Percentiles rank a stretch among this genome's conserved stretches.
These are phyloP conservation scores for Yueomyces sinensis DNA, from an alignment of 805 yeast species.

Conservation along the genomic window DNA sequence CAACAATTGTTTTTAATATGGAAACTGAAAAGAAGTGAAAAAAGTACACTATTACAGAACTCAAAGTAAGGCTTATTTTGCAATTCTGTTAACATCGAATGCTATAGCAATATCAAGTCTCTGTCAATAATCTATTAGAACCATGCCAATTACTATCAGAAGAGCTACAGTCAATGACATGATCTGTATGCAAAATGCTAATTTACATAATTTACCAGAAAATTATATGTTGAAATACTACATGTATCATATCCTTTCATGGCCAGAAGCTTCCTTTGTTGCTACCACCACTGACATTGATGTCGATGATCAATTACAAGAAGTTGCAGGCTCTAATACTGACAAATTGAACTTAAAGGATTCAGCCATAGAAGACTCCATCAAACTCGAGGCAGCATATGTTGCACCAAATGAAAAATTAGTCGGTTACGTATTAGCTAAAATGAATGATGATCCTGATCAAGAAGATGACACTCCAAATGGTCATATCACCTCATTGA, in stretches of 20 bases:
- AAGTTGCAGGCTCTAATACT: conserved; percentile 5
- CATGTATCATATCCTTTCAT: conserved; percentile 82
- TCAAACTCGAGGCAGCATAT: conserved; percentile 52
- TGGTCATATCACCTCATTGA: conserved; percentile 88
- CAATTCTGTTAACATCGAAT: too few species aligned
- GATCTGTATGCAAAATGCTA: conserved; percentile 93
- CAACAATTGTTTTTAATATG: too few species aligned
- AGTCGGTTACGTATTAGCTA: conserved; percentile 93
- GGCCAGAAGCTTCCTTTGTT: conserved; percentile 97
- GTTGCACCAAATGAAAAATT: conserved; percentile 57
- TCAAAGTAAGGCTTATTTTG: too few species aligned
- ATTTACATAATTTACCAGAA: conserved; percentile 84
- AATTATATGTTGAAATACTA: conserved; percentile 87
- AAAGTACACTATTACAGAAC: too few species aligned
- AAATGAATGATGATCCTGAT: conserved; percentile 90
- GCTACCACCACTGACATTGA: conserved; percentile 60
- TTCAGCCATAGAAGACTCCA: conserved; percentile 9
- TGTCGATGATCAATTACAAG: conserved; percentile 9
- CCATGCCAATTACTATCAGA: conserved; percentile 77
- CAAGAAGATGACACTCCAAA: conserved; percentile 63
- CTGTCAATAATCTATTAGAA: too few species aligned
- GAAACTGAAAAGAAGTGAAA: too few species aligned
- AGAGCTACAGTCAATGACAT: conserved; percentile 77
- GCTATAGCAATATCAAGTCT: too few species aligned
- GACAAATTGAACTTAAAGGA: conserved; percentile 11